Conservation (phyloP, 768 basidiomycete genomes). For the Amanita fuliginea region DNA sequence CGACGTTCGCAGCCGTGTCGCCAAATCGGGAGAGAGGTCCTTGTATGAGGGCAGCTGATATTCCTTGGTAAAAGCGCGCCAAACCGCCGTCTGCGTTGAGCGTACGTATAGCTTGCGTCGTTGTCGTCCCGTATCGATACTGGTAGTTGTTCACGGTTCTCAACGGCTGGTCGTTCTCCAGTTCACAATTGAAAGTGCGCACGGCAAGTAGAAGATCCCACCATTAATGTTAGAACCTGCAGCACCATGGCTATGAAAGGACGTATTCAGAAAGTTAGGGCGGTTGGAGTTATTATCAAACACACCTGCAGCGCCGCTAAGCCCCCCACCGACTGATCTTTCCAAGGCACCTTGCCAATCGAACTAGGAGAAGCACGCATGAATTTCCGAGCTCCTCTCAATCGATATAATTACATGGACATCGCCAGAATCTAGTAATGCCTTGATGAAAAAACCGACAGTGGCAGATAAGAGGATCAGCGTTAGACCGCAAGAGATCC, state of each 20-base stretch:
- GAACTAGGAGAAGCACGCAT: conserved; percentile 37
- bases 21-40: conserved; percentile 83
- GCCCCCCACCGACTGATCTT: conserved; percentile 79
- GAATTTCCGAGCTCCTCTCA: not conserved
- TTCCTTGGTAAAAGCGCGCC: conserved; percentile 81
- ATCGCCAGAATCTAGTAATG: conserved; percentile 59
- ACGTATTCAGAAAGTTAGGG: not conserved
- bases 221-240: conserved; percentile 86
- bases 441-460: conserved; percentile 51
- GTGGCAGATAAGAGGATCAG: conserved; percentile 24
- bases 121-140: conserved; percentile 78
- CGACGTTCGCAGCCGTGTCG: conserved; percentile 91
- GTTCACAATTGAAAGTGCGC: not conserved
- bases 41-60: conserved; percentile 77
- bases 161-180: conserved; percentile 42
- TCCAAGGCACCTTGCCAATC: conserved; percentile 69
- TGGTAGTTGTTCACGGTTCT: conserved; percentile 97
- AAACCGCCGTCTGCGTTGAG: conserved; percentile 75
- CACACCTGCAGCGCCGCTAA: conserved; percentile 78
- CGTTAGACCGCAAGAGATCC: conserved; percentile 19
- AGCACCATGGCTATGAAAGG: conserved; percentile 72
- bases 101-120: conserved; percentile 49
- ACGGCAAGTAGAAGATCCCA: conserved; percentile 8
- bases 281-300: not conserved
- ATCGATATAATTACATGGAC: conserved; percentile 38